Percentiles rank a stretch among this genome's conserved stretches.
Evolutionary conservation across 164 flowering plant genomes (phyloP).

Genomic region (Liquidambar formosana): DNA sequence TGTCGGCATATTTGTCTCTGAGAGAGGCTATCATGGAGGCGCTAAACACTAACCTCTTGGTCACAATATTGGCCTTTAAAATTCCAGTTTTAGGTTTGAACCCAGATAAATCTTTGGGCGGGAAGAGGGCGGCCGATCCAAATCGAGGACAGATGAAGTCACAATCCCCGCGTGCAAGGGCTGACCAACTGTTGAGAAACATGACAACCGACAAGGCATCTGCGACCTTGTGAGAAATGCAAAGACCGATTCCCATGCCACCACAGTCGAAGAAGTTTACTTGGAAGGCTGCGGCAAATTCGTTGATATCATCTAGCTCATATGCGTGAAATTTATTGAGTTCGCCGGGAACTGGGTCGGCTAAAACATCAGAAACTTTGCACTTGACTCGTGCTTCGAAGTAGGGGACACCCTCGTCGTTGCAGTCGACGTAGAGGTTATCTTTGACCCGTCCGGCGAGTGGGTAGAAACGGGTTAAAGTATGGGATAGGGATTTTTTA

Average conservation of each 20-base stretch:
- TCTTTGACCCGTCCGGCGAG: slow-evolving; percentile 14
- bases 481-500: slow-evolving; percentile 10
- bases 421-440: slow-evolving; percentile 6
- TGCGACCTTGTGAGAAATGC: slow-evolving; percentile 36
- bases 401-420: slow-evolving; percentile 13
- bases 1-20: slow-evolving; percentile 4
- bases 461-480: slow-evolving; percentile 14
- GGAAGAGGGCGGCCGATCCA: slow-evolving; percentile 26
- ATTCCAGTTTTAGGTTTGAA: slow-evolving; percentile 1
- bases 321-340: slow-evolving; percentile 28
- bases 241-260: slow-evolving; percentile 31
- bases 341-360: background rate
- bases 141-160: slow-evolving; percentile 19
- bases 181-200: slow-evolving; percentile 41
- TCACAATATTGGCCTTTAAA: slow-evolving; percentile 12
- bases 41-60: slow-evolving; percentile 24
- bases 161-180: slow-evolving; percentile 10
- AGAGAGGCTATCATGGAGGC: slow-evolving; percentile 16
- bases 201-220: slow-evolving; percentile 29
- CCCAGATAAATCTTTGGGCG: slow-evolving; percentile 21
- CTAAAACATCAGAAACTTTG: slow-evolving; percentile 6
- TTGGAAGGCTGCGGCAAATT: slow-evolving; percentile 27
- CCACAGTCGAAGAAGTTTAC: slow-evolving; percentile 42
- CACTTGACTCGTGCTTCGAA: slow-evolving; percentile 6
- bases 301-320: slow-evolving; percentile 16